Evolutionary conservation across 257 asterid genomes (phyloP).

Genomic region (Solanum sejunctum): DNA sequence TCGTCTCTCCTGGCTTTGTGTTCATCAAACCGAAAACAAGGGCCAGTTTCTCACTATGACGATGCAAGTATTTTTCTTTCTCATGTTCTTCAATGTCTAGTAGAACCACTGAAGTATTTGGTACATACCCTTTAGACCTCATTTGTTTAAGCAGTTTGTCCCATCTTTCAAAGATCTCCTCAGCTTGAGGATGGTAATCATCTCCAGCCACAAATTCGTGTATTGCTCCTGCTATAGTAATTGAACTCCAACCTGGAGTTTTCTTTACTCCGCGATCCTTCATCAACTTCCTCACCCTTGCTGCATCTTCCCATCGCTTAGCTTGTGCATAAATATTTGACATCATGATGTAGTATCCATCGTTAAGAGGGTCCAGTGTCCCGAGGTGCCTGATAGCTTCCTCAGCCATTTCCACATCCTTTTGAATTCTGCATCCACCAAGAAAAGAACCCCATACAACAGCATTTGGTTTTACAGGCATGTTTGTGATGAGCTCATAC

Average conservation of each 20-base stretch:
- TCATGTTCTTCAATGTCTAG: constrained; percentile 41
- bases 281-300: constrained; percentile 45
- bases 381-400: constrained; percentile 29
- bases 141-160: constrained; percentile 15
- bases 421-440: constrained; percentile 59
- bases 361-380: constrained; percentile 33
- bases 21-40: constrained; percentile 40
- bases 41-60: constrained; percentile 59
- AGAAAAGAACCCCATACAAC: constrained; percentile 72
- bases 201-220: constrained; percentile 73
- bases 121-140: constrained; percentile 45
- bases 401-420: constrained; percentile 49
- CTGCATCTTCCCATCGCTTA: constrained; percentile 30
- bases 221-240: constrained; percentile 22
- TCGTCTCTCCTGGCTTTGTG: constrained; percentile 29
- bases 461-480: constrained; percentile 43
- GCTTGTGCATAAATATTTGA: constrained; percentile 43
- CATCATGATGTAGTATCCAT: constrained; percentile 47
- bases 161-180: constrained; percentile 30
- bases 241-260: constrained; percentile 40
- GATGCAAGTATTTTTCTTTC: constrained; percentile 31
- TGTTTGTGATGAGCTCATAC: constrained; percentile 23
- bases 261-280: constrained; percentile 35
- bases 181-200: constrained; percentile 36
- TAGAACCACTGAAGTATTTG: constrained; percentile 43